Evolutionary conservation across 345 rosid genomes (phyloP).

Genomic region (Lepidium aucheri): DNA sequence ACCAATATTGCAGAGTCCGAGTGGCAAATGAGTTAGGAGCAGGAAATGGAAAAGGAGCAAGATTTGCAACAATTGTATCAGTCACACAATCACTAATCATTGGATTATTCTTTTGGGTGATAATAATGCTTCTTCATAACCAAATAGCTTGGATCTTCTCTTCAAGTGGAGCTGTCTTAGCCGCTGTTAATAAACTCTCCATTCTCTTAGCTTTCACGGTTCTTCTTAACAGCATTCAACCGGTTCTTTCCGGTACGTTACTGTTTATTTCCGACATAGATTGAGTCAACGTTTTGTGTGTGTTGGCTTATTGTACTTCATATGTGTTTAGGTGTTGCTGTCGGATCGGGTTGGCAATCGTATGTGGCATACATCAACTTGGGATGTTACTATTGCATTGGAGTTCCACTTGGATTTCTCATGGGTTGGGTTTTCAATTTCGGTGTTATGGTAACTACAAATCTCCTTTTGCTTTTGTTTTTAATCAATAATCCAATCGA

Average conservation of each 20-base stretch:
- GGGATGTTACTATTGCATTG: constrained; percentile 73
- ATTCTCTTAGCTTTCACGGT: constrained; percentile 68
- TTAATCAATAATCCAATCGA: no score
- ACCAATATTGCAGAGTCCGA: constrained; percentile 53
- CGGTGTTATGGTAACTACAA: constrained; percentile 64
- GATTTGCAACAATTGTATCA: constrained; percentile 64
- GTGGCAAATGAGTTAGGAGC: constrained; percentile 93
- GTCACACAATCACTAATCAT: constrained; percentile 49
- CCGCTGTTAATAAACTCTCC: constrained; percentile 59
- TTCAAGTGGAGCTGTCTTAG: constrained; percentile 48
- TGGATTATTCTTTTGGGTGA: constrained; percentile 56
- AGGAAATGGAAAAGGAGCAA: constrained; percentile 81
- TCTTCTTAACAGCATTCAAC: constrained; percentile 82
- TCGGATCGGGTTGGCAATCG: constrained; percentile 97
- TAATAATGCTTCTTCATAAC: constrained; percentile 45
- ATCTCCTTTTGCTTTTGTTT: no score
- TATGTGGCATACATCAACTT: constrained; percentile 82
- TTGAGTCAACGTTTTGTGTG: background rate
- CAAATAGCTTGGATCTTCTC: constrained; percentile 54
- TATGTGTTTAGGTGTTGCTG: constrained; percentile 60
- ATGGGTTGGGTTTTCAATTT: constrained; percentile 82
- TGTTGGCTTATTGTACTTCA: background rate
- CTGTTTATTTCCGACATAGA: background rate
- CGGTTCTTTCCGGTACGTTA: constrained; percentile 67
- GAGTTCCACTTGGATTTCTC: constrained; percentile 65